Conservation (phyloP, 163 green algal species). For the Chlorella variabilis region DNA sequence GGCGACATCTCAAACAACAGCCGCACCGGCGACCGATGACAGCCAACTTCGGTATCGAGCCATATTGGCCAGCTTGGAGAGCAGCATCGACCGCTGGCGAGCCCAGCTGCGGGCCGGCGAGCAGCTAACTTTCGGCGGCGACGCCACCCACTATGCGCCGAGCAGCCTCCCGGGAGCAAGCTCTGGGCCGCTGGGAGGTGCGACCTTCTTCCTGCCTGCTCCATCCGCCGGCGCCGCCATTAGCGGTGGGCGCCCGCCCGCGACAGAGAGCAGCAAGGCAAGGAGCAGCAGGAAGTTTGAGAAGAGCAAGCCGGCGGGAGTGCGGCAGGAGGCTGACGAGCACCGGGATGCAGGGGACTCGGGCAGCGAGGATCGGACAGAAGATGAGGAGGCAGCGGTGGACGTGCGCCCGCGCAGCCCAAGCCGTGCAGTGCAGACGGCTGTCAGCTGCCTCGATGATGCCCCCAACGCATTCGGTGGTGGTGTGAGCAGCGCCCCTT, state of each 20-base stretch:
- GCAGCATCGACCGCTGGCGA: conserved; percentile 31
- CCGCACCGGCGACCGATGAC: neutral
- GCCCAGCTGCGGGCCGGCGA: conserved; percentile 22
- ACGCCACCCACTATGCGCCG: no score
- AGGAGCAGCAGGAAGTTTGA: neutral
- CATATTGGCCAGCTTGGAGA: conserved; percentile 26
- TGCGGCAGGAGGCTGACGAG: neutral
- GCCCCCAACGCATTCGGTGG: neutral
- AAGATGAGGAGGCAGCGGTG: neutral
- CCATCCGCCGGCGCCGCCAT: neutral
- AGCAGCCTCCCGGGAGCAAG: neutral
- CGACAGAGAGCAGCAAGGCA: neutral
- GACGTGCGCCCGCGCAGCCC: neutral
- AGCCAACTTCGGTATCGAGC: neutral
- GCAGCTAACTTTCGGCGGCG: neutral
- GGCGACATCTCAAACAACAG: neutral
- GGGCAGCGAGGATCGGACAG: neutral
- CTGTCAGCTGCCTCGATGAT: neutral
- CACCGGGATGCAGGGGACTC: neutral
- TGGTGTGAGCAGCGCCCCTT: conserved; percentile 1
- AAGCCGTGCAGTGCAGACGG: conserved; percentile 20
- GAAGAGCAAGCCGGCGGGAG: neutral
- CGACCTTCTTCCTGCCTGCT: conserved; percentile 18
- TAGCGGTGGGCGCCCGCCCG: neutral
- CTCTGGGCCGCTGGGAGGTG: neutral